Conservation (phyloP, 106 monocot genomes). For the Dendrobium nobile region DNA sequence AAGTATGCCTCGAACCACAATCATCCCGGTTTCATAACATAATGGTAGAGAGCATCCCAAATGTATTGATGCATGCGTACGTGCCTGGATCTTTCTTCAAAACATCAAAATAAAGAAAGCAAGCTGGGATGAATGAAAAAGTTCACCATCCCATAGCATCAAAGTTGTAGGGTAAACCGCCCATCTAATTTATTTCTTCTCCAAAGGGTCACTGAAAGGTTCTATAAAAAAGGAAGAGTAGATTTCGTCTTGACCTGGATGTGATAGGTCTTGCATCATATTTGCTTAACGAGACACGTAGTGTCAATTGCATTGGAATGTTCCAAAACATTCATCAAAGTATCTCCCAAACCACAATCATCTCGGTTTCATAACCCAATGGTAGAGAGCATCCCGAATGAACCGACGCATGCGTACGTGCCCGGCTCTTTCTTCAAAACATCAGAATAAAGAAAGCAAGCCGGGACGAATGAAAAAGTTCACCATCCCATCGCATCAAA, state of each 20-base stretch:
- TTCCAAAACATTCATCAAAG: neutral
- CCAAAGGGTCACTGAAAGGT: neutral
- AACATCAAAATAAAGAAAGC: neutral
- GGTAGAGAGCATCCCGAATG: neutral
- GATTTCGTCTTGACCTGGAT: slow-evolving; percentile 2
- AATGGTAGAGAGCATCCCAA: neutral
- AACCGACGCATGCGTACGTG: neutral
- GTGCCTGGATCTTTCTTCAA: neutral
- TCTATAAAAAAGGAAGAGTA: neutral
- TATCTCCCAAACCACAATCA: neutral
- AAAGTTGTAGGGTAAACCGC: slow-evolving; percentile 7
- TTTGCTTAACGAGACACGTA: neutral
- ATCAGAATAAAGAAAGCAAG: neutral
- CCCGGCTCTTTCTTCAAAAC: neutral
- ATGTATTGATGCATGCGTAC: neutral
- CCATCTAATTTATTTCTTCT: neutral
- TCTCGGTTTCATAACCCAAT: neutral
- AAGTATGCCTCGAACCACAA: neutral
- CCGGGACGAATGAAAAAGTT: neutral
- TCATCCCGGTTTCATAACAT: neutral
- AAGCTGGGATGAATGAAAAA: neutral
- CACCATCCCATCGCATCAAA: slow-evolving; percentile 1
- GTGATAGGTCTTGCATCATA: neutral
- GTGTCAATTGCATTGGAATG: no score
- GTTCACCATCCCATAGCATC: neutral